A percentile compares a stretch with the other conserved stretches of the same genome.
phyloP scores from a whole-genome alignment of 257 asterid species.

The Buddleja alternifolia region DNA sequence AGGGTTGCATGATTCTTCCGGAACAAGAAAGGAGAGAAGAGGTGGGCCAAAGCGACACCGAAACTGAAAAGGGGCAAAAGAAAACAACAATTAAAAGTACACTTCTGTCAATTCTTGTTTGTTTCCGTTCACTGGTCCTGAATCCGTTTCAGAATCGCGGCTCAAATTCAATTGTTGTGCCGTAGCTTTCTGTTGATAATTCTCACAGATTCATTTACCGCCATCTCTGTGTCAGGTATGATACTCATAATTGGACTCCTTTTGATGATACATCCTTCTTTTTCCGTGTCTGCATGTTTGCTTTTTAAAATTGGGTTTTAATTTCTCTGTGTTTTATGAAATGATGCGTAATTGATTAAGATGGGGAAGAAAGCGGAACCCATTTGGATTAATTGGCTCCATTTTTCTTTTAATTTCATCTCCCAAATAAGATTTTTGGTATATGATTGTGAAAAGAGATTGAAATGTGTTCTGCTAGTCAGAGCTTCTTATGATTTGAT shows the following conservation, averaged over 20 bases:
- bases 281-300: conserved; percentile 8
- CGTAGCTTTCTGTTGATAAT: not conserved
- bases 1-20: conserved; percentile 27
- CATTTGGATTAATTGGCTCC: not conserved
- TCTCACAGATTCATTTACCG: not conserved
- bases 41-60: too few relatives aligned
- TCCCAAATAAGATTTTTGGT: conserved; percentile 10
- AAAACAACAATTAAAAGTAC: too few relatives aligned
- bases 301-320: not conserved
- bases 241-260: conserved; percentile 8
- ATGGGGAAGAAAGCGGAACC: conserved; percentile 10
- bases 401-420: conserved; percentile 2
- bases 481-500: not conserved
- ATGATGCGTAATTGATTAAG: conserved; percentile 8
- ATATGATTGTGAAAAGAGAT: conserved; percentile 8
- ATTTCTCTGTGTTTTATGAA: not conserved
- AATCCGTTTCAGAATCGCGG: not conserved
- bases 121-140: too few relatives aligned
- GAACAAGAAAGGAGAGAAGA: conserved; percentile 18
- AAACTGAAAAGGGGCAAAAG: not conserved
- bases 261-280: not conserved
- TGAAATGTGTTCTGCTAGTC: not conserved
- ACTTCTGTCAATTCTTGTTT: too few relatives aligned
- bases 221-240: conserved; percentile 26
- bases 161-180: conserved; percentile 30